Percentiles rank a stretch among this genome's conserved stretches.
Evolutionary conservation across 2,329 filamentous ascomycete species (phyloP).

Genomic region (Colletotrichum echinochloae): DNA sequence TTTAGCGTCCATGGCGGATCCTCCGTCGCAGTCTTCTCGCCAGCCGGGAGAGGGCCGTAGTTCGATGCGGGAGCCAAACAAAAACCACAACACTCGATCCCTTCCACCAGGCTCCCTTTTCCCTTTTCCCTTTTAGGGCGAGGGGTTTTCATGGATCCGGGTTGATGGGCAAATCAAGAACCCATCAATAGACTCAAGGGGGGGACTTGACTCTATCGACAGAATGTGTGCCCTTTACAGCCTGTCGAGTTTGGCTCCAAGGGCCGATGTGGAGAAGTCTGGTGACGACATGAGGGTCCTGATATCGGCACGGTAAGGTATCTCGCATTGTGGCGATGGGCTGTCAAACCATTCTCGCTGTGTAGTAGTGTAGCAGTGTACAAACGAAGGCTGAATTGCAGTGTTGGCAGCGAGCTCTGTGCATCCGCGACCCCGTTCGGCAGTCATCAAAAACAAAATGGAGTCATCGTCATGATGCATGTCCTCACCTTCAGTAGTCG

Average conservation of each 20-base stretch:
- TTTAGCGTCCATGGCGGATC: neutral
- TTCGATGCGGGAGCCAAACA: neutral
- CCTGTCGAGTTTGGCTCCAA: neutral
- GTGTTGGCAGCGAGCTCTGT: neutral
- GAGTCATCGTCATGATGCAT: neutral
- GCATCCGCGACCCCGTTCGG: neutral
- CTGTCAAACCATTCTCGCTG: neutral
- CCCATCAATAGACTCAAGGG: neutral
- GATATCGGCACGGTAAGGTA: neutral
- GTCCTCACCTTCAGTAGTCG: neutral
- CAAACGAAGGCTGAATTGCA: neutral
- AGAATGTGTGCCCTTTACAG: neutral
- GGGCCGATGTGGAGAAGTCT: neutral
- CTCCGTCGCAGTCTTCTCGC: neutral
- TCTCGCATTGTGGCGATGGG: neutral
- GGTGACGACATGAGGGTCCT: neutral
- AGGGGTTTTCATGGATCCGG: neutral
- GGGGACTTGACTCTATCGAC: neutral
- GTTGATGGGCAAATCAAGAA: neutral
- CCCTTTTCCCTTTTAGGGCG: too few relatives aligned
- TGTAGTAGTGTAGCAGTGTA: neutral
- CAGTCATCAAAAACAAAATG: neutral
- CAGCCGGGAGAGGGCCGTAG: neutral
- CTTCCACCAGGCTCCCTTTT: neutral
- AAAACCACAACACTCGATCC: constrained; percentile 4